Evolutionary conservation across 768 basidiomycete genomes (phyloP), one percentile per base, ranked within the genome.

Genomic region (Auriscalpium vulgare): DNA sequence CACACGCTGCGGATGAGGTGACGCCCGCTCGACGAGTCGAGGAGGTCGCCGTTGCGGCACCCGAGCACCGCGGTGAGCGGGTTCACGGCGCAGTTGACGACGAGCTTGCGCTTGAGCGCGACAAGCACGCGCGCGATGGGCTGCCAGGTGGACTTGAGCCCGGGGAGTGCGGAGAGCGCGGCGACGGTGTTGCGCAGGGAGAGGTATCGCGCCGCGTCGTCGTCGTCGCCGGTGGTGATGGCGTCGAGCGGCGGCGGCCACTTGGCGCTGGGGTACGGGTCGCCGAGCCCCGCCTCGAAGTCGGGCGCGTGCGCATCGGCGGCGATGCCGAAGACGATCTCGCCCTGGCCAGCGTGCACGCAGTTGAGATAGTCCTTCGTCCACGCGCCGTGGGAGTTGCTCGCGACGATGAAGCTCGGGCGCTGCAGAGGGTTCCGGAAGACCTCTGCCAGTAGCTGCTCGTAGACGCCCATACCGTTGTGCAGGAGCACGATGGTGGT

Each of bases 391-490:
- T 95, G 92, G 1, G 84, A 87, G 59, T 88, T 94, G 29, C 84
- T 82, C 13, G 86, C 85, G 53, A 95, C 71, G 60, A 98, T 79
- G 66, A 98, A 92, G 63, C 89, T 85, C 11, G 95, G 95, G 38
- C 95, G 82, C 34, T 76, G 74, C 37, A 75, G 67, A 19, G 84
- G 78, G 67, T 93, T 87, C 17, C 78, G 84, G 68, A 93, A 98
- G 45, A 92, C 63, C 7, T 77, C 63, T 7, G 71, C 65, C 16
- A 91, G 67, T 49, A 97, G 76, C 57, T 82, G 73, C 55, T 98
- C 95, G 68, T 92, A 90, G 9, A 95, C 73, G 10, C 93, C 95
- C 84, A 97, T 89, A 23, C 95, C 95, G 67, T 95, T 95, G 65
- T 95, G 91, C 53, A 97, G 70, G n/a, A 99, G 79, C 2, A 95